Percentiles rank a stretch among this genome's conserved stretches.
phyloP scores from a whole-genome alignment of 192 early-diverging fungal genomes.

The Coemansia sp. region DNA sequence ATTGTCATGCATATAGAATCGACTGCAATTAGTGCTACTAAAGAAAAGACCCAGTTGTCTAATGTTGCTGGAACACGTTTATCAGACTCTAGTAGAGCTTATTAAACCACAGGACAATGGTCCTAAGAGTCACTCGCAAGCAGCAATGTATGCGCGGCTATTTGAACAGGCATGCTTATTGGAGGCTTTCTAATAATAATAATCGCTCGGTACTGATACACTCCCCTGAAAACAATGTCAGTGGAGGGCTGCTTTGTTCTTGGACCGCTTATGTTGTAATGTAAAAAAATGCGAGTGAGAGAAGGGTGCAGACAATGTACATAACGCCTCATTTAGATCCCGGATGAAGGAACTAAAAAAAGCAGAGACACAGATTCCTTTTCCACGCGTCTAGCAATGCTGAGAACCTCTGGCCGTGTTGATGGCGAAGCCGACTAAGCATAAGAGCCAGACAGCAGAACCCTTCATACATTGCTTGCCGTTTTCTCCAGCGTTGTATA shows the following conservation, averaged over 20 bases:
- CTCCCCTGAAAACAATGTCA: not conserved
- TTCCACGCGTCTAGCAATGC: not conserved
- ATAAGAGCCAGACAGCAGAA: not conserved
- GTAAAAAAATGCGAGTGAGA: not conserved
- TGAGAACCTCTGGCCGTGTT: not conserved
- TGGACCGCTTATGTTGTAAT: not conserved
- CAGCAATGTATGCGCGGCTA: not conserved
- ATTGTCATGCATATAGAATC: not conserved
- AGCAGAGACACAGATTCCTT: not conserved
- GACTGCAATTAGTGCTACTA: not conserved
- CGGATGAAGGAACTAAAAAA: not conserved
- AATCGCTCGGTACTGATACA: slow-evolving; percentile 4
- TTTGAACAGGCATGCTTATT: slow-evolving; percentile 1
- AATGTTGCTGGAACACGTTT: not conserved
- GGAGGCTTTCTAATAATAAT: slow-evolving; percentile 4
- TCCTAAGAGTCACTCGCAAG: not conserved
- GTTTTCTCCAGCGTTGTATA: not conserved
- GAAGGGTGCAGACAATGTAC: slow-evolving; percentile 9
- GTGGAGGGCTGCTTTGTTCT: not conserved
- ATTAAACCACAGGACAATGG: not conserved
- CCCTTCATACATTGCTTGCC: not conserved
- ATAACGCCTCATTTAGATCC: slow-evolving; percentile 6
- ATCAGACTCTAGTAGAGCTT: not conserved
- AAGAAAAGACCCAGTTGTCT: too few relatives aligned
- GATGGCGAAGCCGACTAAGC: not conserved